A percentile compares a stretch with the other conserved stretches of the same genome.
Conservation (phyloP, 805 yeast genomes). For the Sugiyamaella qingdaonensis region DNA sequence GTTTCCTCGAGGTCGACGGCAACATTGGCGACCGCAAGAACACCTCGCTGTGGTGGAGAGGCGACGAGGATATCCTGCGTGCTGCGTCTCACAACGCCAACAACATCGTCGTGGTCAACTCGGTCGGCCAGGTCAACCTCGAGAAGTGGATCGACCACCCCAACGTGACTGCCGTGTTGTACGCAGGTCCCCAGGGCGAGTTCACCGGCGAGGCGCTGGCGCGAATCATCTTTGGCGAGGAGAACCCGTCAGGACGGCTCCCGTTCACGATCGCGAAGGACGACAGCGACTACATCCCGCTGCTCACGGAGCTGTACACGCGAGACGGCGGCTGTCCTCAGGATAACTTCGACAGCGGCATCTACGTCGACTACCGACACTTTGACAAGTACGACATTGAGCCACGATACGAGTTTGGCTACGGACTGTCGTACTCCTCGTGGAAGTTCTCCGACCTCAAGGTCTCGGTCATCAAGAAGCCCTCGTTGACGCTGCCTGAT, state of each 20-base stretch:
- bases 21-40: conserved; percentile 58
- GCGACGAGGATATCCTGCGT: conserved; percentile 48
- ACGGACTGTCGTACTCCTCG: conserved; percentile 53
- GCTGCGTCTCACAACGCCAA: conserved; percentile 49
- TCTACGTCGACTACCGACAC: conserved; percentile 52
- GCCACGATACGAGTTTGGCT: conserved; percentile 61
- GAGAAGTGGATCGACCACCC: conserved; percentile 54
- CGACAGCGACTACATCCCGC: conserved; percentile 44
- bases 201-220: conserved; percentile 54
- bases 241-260: conserved; percentile 58
- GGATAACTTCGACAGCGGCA: conserved; percentile 38
- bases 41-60: conserved; percentile 52
- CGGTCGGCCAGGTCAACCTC: conserved; percentile 58
- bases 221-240: conserved; percentile 55
- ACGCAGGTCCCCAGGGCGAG: conserved; percentile 55
- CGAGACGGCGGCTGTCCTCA: conserved; percentile 35
- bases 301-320: conserved; percentile 35
- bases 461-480: conserved; percentile 36
- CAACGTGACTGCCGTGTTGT: conserved; percentile 55
- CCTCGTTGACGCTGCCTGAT: conserved; percentile 43
- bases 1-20: conserved; percentile 52
- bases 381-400: conserved; percentile 53
- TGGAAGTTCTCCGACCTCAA: conserved; percentile 36
- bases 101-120: conserved; percentile 55
- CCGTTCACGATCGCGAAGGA: conserved; percentile 62